These are phyloP conservation scores for Carex littledalei DNA, from an alignment of 176 grass and related monocot genomes.

Conservation along the genomic window DNA sequence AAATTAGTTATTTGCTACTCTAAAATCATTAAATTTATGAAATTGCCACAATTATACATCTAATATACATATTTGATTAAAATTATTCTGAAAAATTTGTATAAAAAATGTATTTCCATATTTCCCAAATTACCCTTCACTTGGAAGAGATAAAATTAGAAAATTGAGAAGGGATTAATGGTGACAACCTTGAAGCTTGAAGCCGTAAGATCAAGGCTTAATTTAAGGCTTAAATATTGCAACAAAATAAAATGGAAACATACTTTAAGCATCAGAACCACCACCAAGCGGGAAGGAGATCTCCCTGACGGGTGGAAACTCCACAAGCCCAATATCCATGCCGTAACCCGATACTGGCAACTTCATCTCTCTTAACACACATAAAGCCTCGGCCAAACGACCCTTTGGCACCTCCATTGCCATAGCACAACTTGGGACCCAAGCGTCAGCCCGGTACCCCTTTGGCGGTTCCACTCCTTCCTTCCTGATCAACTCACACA, in stretches of 20 bases:
- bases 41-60: no score
- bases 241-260: conserved; percentile 10
- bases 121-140: no score
- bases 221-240: background rate
- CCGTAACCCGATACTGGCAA: conserved; percentile 86
- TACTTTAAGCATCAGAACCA: conserved; percentile 39
- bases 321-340: conserved; percentile 92
- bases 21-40: no score
- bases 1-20: no score
- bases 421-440: conserved; percentile 77
- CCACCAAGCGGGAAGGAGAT: conserved; percentile 76
- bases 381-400: conserved; percentile 82
- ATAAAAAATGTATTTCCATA: no score
- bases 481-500: conserved; percentile 79
- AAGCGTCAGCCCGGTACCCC: conserved; percentile 63
- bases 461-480: conserved; percentile 78
- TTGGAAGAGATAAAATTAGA: no score
- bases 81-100: no score
- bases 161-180: no score
- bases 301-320: conserved; percentile 71
- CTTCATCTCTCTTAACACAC: conserved; percentile 88
- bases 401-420: conserved; percentile 70
- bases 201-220: background rate
- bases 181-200: no score
- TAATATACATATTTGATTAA: no score